Evolutionary conservation across 2,329 filamentous ascomycete genomes (phyloP).

Genomic region (Pseudocercospora macadamiae): DNA sequence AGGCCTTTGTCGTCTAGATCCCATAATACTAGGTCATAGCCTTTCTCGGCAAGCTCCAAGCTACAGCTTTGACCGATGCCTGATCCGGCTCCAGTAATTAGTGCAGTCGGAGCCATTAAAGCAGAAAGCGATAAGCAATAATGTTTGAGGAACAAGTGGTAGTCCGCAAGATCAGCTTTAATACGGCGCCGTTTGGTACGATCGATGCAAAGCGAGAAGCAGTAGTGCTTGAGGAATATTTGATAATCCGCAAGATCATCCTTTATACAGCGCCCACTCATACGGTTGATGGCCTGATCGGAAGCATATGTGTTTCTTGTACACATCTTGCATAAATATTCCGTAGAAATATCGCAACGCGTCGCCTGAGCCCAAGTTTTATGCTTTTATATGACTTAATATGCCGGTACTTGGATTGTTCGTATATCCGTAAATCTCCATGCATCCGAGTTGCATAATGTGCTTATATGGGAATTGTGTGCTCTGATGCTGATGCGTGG

Average conservation of each 20-base stretch:
- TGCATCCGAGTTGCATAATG: not conserved
- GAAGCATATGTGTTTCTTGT: not conserved
- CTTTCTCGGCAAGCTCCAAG: not conserved
- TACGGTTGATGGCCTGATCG: not conserved
- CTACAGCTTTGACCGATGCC: not conserved
- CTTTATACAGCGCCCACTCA: not conserved
- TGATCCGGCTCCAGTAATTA: not conserved
- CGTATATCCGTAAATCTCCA: not conserved
- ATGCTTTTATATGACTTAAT: no score
- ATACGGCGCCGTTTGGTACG: no score
- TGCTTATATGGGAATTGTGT: no score
- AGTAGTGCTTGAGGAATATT: no score
- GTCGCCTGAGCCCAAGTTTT: no score
- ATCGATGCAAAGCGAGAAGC: no score
- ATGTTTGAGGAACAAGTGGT: no score
- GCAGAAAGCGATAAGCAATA: no score
- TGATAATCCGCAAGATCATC: not conserved
- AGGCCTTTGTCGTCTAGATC: not conserved
- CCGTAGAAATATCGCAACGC: not conserved
- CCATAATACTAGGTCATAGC: not conserved
- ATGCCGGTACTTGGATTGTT: not conserved
- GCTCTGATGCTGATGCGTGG: no score
- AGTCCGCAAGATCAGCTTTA: no score
- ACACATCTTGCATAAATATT: not conserved
- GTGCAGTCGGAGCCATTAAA: not conserved